Evolutionary conservation across 495 filamentous ascomycete species (phyloP).

Genomic region (Penicillium salamii): DNA sequence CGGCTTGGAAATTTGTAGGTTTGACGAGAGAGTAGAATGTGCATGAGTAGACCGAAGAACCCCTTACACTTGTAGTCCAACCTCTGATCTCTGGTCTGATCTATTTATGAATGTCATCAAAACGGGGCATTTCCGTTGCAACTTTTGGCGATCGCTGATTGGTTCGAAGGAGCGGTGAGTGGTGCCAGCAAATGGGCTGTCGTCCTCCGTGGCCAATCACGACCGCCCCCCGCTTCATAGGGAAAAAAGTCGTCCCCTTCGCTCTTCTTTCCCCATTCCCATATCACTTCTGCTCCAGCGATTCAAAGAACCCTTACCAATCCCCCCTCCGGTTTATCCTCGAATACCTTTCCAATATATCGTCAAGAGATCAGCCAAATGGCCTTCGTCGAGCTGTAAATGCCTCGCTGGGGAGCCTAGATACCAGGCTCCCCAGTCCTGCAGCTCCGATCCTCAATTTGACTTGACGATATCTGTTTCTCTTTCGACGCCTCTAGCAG

Average conservation of each 20-base stretch:
- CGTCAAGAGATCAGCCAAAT: constrained; percentile 79
- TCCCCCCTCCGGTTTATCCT: constrained; percentile 12
- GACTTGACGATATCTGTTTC: constrained; percentile 74
- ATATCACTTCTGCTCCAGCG: constrained; percentile 13
- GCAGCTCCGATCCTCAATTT: constrained; percentile 69
- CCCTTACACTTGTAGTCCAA: too few relatives aligned
- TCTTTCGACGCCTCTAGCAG: constrained; percentile 51
- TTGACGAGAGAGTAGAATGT: too few relatives aligned
- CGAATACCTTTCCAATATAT: constrained; percentile 51
- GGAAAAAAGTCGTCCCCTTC: constrained; percentile 33
- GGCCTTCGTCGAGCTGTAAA: constrained; percentile 95
- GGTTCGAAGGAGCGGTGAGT: constrained; percentile 39
- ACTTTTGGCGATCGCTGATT: neutral
- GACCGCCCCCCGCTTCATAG: constrained; percentile 18
- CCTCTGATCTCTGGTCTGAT: too few relatives aligned
- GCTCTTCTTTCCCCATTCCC: constrained; percentile 30
- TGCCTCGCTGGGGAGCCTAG: constrained; percentile 69
- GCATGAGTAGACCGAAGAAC: too few relatives aligned
- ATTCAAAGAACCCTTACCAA: neutral
- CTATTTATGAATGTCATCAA: neutral
- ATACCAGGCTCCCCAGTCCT: constrained; percentile 71
- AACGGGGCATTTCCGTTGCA: neutral
- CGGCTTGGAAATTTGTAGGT: too few relatives aligned
- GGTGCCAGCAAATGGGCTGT: constrained; percentile 28
- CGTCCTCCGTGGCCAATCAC: constrained; percentile 26